Evolutionary conservation across 495 filamentous ascomycete genomes (phyloP).

Genomic region (Stereocaulon alpinum): DNA sequence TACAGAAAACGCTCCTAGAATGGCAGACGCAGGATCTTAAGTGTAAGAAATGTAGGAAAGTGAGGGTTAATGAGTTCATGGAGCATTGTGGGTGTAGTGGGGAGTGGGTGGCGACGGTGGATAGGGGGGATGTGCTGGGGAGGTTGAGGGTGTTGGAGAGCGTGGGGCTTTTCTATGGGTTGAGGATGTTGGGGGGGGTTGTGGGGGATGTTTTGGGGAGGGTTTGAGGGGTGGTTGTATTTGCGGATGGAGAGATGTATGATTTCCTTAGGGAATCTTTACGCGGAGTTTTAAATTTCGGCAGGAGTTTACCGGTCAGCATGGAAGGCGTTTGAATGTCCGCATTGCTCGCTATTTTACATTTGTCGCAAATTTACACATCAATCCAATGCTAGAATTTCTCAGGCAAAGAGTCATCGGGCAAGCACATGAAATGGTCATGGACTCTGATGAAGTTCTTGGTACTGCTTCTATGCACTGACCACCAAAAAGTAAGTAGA

Average conservation of each 20-base stretch:
- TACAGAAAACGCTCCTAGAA: conserved; percentile 61
- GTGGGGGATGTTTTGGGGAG: conserved; percentile 47
- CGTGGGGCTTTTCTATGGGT: conserved; percentile 66
- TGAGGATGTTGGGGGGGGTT: conserved; percentile 70
- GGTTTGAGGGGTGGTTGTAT: conserved; percentile 2
- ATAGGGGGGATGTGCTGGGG: conserved; percentile 56
- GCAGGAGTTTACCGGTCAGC: too few relatives aligned
- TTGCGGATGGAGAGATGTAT: not conserved
- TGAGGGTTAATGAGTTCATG: conserved; percentile 82
- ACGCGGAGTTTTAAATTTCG: too few relatives aligned
- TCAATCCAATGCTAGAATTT: too few relatives aligned
- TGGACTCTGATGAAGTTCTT: too few relatives aligned
- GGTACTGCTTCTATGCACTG: too few relatives aligned
- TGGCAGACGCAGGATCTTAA: conserved; percentile 90
- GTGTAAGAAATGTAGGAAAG: conserved; percentile 47
- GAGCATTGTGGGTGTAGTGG: conserved; percentile 94
- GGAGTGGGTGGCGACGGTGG: conserved; percentile 62
- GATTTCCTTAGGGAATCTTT: too few relatives aligned
- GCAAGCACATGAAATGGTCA: too few relatives aligned
- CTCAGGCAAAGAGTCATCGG: too few relatives aligned
- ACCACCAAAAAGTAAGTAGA: too few relatives aligned
- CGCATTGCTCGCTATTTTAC: too few relatives aligned
- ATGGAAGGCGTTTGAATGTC: too few relatives aligned
- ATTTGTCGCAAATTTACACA: too few relatives aligned
- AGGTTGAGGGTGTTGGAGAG: conserved; percentile 56